A percentile compares a stretch with the other conserved stretches of the same genome.
phyloP scores from a whole-genome alignment of 192 early-diverging fungal species.

The Powellomyces hirtus region DNA sequence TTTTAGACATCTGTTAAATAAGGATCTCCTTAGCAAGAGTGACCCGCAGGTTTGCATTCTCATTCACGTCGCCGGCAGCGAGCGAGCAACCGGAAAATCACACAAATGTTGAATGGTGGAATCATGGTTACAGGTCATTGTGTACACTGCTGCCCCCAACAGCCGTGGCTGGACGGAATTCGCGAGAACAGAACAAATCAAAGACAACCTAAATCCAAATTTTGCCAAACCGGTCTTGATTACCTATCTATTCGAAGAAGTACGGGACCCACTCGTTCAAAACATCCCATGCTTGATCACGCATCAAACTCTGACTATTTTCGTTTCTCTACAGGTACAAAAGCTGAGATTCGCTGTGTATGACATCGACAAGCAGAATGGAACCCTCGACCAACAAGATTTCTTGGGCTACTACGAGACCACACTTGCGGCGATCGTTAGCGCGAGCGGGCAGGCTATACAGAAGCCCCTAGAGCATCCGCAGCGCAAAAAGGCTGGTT shows the following conservation, averaged over 20 bases:
- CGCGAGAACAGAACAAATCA: constrained; percentile 44
- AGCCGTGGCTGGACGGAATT: constrained; percentile 16
- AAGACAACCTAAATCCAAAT: constrained; percentile 45
- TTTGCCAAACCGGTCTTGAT: constrained; percentile 41
- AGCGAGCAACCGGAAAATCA: not conserved
- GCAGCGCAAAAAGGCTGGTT: constrained; percentile 34
- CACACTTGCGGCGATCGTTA: constrained; percentile 26
- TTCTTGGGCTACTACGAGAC: constrained; percentile 33
- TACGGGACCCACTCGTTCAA: constrained; percentile 17
- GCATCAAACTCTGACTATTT: not conserved
- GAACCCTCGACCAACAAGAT: constrained; percentile 36
- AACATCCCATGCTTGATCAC: too few relatives aligned
- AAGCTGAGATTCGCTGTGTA: constrained; percentile 33
- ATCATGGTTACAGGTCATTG: not conserved
- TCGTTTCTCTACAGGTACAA: not conserved
- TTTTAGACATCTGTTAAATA: constrained; percentile 7
- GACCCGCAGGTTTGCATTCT: not conserved
- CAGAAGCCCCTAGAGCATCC: constrained; percentile 38
- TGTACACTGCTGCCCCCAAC: not conserved
- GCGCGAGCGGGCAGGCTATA: constrained; percentile 1
- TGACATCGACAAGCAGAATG: constrained; percentile 37
- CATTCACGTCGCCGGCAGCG: not conserved
- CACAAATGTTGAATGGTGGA: not conserved
- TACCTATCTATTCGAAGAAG: constrained; percentile 50
- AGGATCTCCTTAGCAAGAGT: constrained; percentile 14